A percentile compares a stretch with the other conserved stretches of the same genome.
These are phyloP conservation scores for Calonectria pauciramosa DNA, from an alignment of 2,329 filamentous ascomycete genomes.

Conservation along the genomic window DNA sequence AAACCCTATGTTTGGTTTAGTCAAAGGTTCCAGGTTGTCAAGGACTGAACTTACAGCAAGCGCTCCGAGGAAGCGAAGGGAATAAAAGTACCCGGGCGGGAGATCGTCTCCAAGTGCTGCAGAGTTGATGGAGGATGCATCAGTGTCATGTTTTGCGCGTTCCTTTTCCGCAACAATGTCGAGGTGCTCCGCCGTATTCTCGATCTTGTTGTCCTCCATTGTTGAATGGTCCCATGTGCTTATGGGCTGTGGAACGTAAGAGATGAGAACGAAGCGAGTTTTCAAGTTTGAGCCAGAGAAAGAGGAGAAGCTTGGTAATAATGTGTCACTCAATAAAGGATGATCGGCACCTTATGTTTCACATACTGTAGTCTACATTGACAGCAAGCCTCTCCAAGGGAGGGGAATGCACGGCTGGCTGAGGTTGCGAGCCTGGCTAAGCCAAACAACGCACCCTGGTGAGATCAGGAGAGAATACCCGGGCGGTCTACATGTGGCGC, in stretches of 20 bases:
- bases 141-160: constrained; percentile 29
- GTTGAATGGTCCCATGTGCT: not conserved
- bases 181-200: constrained; percentile 30
- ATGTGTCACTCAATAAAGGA: constrained; percentile 5
- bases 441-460: no score
- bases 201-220: constrained; percentile 37
- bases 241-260: not conserved
- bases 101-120: constrained; percentile 52
- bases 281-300: not conserved
- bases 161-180: constrained; percentile 34
- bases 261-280: not conserved
- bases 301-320: not conserved
- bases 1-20: constrained; percentile 46
- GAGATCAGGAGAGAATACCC: not conserved
- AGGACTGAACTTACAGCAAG: constrained; percentile 44
- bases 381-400: not conserved
- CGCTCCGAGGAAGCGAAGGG: constrained; percentile 50
- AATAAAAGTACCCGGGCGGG: constrained; percentile 54
- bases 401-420: not conserved
- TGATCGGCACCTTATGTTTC: constrained; percentile 28
- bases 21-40: not conserved
- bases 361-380: not conserved
- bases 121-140: constrained; percentile 51
- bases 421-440: not conserved
- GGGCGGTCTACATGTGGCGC: constrained; percentile 10